Conservation (phyloP, 768 basidiomycete genomes). For the Pleurotus sapidus region DNA sequence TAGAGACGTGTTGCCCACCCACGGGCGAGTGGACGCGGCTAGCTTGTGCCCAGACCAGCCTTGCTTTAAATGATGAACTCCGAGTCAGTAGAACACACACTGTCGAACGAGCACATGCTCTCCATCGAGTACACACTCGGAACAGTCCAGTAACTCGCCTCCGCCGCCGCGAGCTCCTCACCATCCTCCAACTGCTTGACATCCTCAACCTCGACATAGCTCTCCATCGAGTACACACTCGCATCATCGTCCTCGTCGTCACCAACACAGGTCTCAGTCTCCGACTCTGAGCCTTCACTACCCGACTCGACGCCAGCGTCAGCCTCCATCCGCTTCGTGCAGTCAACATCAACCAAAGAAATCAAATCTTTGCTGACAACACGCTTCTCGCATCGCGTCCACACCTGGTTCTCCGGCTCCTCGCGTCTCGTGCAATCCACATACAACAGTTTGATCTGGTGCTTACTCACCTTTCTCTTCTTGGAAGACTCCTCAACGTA, state of each 20-base stretch:
- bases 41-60: background rate
- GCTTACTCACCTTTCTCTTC: conserved; percentile 4
- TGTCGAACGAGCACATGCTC: conserved; percentile 5
- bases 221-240: background rate
- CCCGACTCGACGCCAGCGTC: conserved; percentile 4
- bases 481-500: background rate
- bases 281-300: background rate
- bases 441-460: conserved; percentile 2
- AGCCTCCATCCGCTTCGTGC: background rate
- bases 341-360: conserved; percentile 1
- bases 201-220: background rate
- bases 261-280: background rate
- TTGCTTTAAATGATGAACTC: background rate
- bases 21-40: background rate
- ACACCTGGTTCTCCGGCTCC: background rate
- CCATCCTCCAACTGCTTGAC: background rate
- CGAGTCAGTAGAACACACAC: conserved; percentile 3
- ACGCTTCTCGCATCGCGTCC: conserved; percentile 1
- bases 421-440: background rate
- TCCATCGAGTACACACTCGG: conserved; percentile 2
- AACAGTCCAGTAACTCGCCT: background rate
- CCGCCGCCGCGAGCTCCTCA: background rate
- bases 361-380: conserved; percentile 3
- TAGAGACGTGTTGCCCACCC: no score
- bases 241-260: background rate